Evolutionary conservation across 768 basidiomycete species (phyloP).

Genomic region (Tylopilus subfusipes): DNA sequence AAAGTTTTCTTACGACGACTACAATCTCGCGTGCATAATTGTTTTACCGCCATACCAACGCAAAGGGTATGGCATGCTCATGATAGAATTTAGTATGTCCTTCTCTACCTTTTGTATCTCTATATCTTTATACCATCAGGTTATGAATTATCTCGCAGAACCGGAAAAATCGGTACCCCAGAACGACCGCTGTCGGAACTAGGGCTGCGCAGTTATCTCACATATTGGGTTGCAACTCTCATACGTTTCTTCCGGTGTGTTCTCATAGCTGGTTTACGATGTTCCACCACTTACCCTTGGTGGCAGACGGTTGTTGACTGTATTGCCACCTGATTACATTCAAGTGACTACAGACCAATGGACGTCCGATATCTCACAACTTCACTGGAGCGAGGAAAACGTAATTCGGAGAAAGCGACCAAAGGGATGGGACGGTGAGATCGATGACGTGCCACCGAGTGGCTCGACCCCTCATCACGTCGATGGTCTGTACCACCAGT

Average conservation of each 20-base stretch:
- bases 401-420: conserved; percentile 42
- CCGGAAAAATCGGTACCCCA: conserved; percentile 82
- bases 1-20: conserved; percentile 93
- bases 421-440: conserved; percentile 78
- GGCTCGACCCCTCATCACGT: conserved; percentile 35
- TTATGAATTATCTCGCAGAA: conserved; percentile 84
- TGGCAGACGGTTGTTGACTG: conserved; percentile 53
- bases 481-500: conserved; percentile 39
- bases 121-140: conserved; percentile 43
- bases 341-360: conserved; percentile 43
- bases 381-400: conserved; percentile 33
- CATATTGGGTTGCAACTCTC: conserved; percentile 82
- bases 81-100: conserved; percentile 96
- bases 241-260: conserved; percentile 78
- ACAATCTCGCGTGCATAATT: conserved; percentile 96
- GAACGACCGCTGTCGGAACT: conserved; percentile 94
- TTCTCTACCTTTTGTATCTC: background rate
- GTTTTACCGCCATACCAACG: conserved; percentile 91
- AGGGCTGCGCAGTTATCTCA: conserved; percentile 84
- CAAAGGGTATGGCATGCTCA: conserved; percentile 86
- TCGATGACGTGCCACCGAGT: conserved; percentile 36
- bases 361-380: conserved; percentile 39
- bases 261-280: background rate
- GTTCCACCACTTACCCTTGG: background rate
- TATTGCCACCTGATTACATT: conserved; percentile 51